phyloP scores from a whole-genome alignment of 805 yeast genomes.

The Debaryomyces tyrocola region DNA sequence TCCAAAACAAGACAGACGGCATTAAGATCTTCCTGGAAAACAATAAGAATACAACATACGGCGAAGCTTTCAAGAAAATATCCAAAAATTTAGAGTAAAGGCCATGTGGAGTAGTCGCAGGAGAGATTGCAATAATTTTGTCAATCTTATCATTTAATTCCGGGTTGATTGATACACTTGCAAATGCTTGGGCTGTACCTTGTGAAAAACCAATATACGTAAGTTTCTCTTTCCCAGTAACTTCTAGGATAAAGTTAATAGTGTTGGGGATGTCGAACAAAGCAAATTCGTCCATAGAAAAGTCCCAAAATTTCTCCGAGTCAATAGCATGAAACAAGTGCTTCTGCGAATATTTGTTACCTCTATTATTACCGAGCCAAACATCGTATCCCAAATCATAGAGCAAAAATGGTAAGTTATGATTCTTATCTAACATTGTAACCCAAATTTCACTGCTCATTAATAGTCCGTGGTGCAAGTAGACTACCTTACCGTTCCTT shows the following conservation, averaged over 20 bases:
- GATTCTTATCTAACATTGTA: conserved; percentile 39
- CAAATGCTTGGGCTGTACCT: conserved; percentile 93
- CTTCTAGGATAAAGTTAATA: conserved; percentile 65
- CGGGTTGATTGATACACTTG: conserved; percentile 68
- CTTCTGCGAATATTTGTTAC: conserved; percentile 83
- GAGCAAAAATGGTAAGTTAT: conserved; percentile 67
- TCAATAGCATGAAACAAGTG: conserved; percentile 45
- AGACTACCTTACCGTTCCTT: conserved; percentile 51
- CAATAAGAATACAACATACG: conserved; percentile 63
- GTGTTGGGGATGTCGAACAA: conserved; percentile 85
- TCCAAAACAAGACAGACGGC: conserved; percentile 82
- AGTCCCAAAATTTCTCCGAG: conserved; percentile 75
- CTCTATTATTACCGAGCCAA: conserved; percentile 69
- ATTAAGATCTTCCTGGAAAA: conserved; percentile 76
- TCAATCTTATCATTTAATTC: conserved; percentile 56
- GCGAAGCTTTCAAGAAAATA: conserved; percentile 72
- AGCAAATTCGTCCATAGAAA: conserved; percentile 89
- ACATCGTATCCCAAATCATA: conserved; percentile 88
- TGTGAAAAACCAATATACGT: conserved; percentile 88
- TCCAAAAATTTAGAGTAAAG: conserved; percentile 75
- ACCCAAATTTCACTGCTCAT: conserved; percentile 85
- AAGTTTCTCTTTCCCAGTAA: conserved; percentile 43
- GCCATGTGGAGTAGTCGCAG: conserved; percentile 92
- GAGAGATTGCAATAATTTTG: conserved; percentile 79
- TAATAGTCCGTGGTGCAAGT: conserved; percentile 87